A percentile compares a stretch with the other conserved stretches of the same genome.
These are phyloP conservation scores for Cornus kousa DNA, from an alignment of 148 eudicot species.

Conservation along the genomic window DNA sequence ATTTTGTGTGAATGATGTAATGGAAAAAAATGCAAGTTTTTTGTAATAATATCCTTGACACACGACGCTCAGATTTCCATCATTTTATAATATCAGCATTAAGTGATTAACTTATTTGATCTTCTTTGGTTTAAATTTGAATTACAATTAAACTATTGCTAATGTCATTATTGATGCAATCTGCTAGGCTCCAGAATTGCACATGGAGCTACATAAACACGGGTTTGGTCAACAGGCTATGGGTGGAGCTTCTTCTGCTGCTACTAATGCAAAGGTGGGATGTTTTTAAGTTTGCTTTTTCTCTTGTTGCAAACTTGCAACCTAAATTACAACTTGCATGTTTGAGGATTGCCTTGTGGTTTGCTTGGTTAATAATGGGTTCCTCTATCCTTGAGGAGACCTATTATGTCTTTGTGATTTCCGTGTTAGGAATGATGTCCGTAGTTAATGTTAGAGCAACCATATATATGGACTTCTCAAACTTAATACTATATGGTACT, in stretches of 20 bases:
- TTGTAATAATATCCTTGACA: neutral
- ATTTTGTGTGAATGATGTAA: too few relatives aligned
- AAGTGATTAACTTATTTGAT: neutral
- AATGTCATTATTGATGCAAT: neutral
- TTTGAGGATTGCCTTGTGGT: neutral
- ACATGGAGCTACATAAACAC: constrained; percentile 35
- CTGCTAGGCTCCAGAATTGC: constrained; percentile 39
- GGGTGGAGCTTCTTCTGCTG: constrained; percentile 27
- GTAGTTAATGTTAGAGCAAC: neutral
- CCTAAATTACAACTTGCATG: neutral
- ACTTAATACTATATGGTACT: too few relatives aligned
- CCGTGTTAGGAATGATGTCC: too few relatives aligned
- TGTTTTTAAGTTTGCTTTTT: neutral
- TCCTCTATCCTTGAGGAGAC: neutral
- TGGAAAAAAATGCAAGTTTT: too few relatives aligned
- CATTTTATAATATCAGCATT: neutral
- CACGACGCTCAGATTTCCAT: neutral
- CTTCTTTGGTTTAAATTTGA: neutral
- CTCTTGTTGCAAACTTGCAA: neutral
- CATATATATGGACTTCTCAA: neutral
- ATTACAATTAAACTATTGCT: neutral
- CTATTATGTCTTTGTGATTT: neutral
- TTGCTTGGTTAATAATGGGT: neutral
- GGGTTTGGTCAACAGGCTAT: constrained; percentile 17
- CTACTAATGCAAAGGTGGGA: constrained; percentile 26